Evolutionary conservation across 192 early-diverging fungal genomes (phyloP).

Genomic region (Thamnidium elegans): DNA sequence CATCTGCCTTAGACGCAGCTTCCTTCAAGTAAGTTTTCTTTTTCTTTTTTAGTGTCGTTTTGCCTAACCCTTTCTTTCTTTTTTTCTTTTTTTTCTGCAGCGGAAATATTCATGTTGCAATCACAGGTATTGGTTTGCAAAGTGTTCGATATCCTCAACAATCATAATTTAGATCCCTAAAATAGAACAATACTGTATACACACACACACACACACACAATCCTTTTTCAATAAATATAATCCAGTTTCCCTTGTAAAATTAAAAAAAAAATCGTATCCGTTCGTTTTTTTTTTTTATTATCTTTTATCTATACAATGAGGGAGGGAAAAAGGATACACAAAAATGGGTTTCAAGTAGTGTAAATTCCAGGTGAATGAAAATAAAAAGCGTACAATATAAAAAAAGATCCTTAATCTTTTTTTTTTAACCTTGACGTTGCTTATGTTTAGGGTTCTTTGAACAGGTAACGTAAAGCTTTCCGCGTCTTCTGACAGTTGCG

Average conservation of each 20-base stretch:
- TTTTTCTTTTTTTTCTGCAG: constrained; percentile 9
- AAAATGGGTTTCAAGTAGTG: too few species aligned
- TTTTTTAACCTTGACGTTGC: constrained; percentile 82
- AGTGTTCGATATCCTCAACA: constrained; percentile 17
- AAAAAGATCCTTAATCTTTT: too few species aligned
- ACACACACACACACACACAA: background rate
- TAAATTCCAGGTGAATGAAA: too few species aligned
- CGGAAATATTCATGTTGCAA: constrained; percentile 27
- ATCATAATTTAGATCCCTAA: background rate
- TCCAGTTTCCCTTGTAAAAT: background rate
- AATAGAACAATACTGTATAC: background rate
- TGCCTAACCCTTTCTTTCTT: background rate
- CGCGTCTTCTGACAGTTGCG: constrained; percentile 80
- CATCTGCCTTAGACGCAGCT: constrained; percentile 53
- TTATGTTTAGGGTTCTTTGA: constrained; percentile 93
- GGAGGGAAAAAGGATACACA: too few species aligned
- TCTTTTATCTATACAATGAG: constrained; percentile 7
- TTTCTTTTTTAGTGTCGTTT: background rate
- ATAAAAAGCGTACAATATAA: background rate
- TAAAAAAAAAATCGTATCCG: background rate
- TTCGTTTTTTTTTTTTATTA: constrained; percentile 5
- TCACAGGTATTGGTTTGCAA: constrained; percentile 62
- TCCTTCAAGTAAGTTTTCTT: constrained; percentile 8
- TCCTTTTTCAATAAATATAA: background rate
- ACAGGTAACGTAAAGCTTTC: constrained; percentile 85